Base-by-base conservation (phyloP, 352 stramenopile genomes). In the Globisporangium viniferum region DNA sequence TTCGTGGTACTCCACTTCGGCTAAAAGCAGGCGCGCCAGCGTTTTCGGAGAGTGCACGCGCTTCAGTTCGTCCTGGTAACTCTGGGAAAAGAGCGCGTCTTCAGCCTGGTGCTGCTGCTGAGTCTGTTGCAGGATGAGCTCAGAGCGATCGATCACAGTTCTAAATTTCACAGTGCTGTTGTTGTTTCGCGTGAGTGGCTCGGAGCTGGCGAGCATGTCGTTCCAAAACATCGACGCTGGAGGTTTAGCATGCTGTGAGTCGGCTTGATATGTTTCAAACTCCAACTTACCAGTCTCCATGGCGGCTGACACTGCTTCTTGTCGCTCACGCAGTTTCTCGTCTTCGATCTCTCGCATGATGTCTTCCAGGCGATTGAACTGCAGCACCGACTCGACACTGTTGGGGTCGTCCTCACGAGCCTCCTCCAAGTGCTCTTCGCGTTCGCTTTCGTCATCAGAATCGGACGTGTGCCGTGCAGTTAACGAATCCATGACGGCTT, bases 1-100 rank as follows among this genome's bases (percentile, higher is more conserved):
- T 64, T 93, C 85, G 59, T 90, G 82, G 41, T 86, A 91, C 55
- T 88, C 85, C 1, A 93, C 79, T 36, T 84, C 83, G 7, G 83
- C 83, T 7, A 93, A 68, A 33, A 93, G 53, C 12, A 64, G 72
- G 36, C 73, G 80, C 0, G 83, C 78, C 0, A 93, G 77, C 2
- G 81, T 75, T 20, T 67, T 73, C 1, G 85, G 81, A 0, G 85
- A 91, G 55, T 86, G 68, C 12, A 80, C 41, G 0, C 74, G 64
- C n/a, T 66, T 66, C 31, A 36, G 48, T 8, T 60, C 41, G 9
- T 73, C 44, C 14, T 68, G 68, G 29, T 83, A 73, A 2, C 33
- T 62, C 56, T 67, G 54, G 49, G 12, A 55, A 15, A 27, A 22
- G 2, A 73, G 14, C 20, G 24, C 24, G 8, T 70, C 68, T 15